phyloP scores from a whole-genome alignment of 78 protist genomes.

The Guillardia theta region DNA sequence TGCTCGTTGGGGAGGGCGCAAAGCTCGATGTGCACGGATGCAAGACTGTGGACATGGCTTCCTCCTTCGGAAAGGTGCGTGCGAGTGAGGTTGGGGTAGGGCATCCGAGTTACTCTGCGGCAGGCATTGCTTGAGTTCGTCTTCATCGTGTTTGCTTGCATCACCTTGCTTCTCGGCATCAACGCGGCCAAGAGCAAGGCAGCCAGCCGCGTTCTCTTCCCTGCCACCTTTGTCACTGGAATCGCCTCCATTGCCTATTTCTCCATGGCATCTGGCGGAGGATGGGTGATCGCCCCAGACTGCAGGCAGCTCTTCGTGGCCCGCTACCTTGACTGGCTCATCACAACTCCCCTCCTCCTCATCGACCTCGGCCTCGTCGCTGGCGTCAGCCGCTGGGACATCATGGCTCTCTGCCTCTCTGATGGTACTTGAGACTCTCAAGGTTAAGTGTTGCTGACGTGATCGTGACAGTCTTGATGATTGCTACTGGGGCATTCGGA shows the following conservation, averaged over 20 bases:
- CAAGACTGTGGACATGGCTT: slow-evolving; percentile 38
- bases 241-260: slow-evolving; percentile 21
- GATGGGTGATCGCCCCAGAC: slow-evolving; percentile 40
- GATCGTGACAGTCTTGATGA: not conserved
- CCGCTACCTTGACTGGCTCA: slow-evolving; percentile 3
- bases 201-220: not conserved
- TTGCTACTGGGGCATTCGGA: not conserved
- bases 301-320: slow-evolving; percentile 38
- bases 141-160: slow-evolving; percentile 16
- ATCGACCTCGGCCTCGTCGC: not conserved
- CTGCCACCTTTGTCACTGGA: not conserved
- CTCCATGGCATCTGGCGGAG: slow-evolving; percentile 25
- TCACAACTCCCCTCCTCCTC: slow-evolving; percentile 40
- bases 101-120: not conserved
- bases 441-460: not conserved
- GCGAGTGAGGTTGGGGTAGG: no score
- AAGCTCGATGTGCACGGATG: slow-evolving; percentile 28
- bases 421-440: not conserved
- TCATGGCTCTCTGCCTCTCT: slow-evolving; percentile 28
- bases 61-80: slow-evolving; percentile 17
- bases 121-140: slow-evolving; percentile 25
- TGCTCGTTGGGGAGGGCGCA: slow-evolving; percentile 41
- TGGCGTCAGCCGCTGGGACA: slow-evolving; percentile 24
- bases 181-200: slow-evolving; percentile 35
- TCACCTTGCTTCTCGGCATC: slow-evolving; percentile 19